phyloP scores from a whole-genome alignment of 2,329 filamentous ascomycete genomes.

The Trichoderma atroviride region DNA sequence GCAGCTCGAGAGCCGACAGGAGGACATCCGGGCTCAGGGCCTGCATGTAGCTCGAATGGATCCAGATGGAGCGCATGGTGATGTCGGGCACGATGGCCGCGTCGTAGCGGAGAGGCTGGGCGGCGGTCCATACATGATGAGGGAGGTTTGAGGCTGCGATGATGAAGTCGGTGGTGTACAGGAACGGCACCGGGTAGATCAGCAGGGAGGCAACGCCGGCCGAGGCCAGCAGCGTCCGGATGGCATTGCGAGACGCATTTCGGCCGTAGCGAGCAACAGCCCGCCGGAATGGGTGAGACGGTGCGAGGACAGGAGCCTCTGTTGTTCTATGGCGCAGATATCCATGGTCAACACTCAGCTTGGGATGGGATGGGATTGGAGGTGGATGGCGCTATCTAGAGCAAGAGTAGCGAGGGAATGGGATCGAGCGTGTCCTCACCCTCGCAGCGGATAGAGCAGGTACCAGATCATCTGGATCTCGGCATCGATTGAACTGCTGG shows the following conservation, averaged over 20 bases:
- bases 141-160: slow-evolving; percentile 72
- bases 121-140: slow-evolving; percentile 80
- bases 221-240: slow-evolving; percentile 73
- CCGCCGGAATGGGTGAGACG: slow-evolving; percentile 66
- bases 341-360: neutral
- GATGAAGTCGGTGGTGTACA: slow-evolving; percentile 72
- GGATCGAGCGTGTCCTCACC: slow-evolving; percentile 53
- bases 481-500: neutral
- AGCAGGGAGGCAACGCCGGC: slow-evolving; percentile 70
- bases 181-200: slow-evolving; percentile 74
- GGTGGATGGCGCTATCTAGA: neutral
- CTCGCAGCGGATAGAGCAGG: slow-evolving; percentile 74
- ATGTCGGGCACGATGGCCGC: slow-evolving; percentile 63
- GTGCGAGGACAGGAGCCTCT: slow-evolving; percentile 67
- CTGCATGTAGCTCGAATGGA: slow-evolving; percentile 79
- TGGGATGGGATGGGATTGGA: neutral
- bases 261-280: slow-evolving; percentile 70
- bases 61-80: slow-evolving; percentile 81
- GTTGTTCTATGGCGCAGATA: slow-evolving; percentile 61
- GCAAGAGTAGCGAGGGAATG: slow-evolving; percentile 19
- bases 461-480: slow-evolving; percentile 68
- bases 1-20: slow-evolving; percentile 67
- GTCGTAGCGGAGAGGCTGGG: slow-evolving; percentile 61
- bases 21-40: slow-evolving; percentile 69
- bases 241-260: slow-evolving; percentile 71